These are phyloP conservation scores for Athelia psychrophila DNA, from an alignment of 1,284 basidiomycete species.

Conservation along the genomic window DNA sequence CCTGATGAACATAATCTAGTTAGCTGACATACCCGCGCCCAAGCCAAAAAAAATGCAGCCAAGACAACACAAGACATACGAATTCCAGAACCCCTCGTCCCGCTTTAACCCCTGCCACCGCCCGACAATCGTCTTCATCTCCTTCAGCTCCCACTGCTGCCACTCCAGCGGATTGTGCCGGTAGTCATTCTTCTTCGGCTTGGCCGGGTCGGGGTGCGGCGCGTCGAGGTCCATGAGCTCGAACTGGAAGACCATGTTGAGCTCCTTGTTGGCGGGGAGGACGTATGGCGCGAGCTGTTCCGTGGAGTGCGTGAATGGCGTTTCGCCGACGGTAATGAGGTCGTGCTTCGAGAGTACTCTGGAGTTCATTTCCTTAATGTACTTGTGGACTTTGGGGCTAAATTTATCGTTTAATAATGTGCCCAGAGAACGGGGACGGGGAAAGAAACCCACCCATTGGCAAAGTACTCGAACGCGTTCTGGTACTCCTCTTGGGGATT, in stretches of 20 bases:
- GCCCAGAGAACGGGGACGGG: background rate
- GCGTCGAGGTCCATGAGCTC: constrained; percentile 59
- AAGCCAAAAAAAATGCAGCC: constrained; percentile 4
- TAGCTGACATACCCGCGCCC: constrained; percentile 2
- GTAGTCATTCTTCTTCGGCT: constrained; percentile 20
- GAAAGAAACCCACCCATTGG: constrained; percentile 48
- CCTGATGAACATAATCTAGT: too few relatives aligned
- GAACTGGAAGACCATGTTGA: constrained; percentile 71
- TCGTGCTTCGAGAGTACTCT: constrained; percentile 57
- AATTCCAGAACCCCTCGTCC: constrained; percentile 62
- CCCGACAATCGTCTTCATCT: constrained; percentile 53
- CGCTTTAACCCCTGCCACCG: constrained; percentile 62
- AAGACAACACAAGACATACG: constrained; percentile 47
- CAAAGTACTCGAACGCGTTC: constrained; percentile 50
- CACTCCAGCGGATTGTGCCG: constrained; percentile 35
- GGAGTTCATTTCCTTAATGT: constrained; percentile 61
- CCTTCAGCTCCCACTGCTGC: constrained; percentile 49
- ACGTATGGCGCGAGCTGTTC: constrained; percentile 54
- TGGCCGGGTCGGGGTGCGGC: background rate
- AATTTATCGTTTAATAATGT: background rate
- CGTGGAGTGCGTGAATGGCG: constrained; percentile 53
- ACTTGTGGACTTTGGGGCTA: constrained; percentile 66
- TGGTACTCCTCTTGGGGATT: constrained; percentile 54
- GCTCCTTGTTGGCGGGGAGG: constrained; percentile 57
- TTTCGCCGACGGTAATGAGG: constrained; percentile 69